phyloP scores from a whole-genome alignment of 257 asterid genomes.

The Plantago elongata region DNA sequence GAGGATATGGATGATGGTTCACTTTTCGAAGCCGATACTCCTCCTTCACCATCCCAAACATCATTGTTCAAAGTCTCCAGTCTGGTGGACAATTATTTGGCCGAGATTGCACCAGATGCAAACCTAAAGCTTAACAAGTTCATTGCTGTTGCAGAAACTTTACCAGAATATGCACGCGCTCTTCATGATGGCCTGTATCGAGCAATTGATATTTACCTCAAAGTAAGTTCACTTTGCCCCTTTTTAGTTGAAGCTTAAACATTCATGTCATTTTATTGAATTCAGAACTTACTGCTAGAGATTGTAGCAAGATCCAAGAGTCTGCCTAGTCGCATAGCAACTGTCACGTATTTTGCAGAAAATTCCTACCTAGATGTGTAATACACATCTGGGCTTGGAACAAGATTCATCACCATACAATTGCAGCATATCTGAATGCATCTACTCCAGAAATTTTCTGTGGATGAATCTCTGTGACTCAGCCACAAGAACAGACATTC shows the following conservation, averaged over 20 bases:
- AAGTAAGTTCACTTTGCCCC: constrained; percentile 40
- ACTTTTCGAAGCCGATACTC: constrained; percentile 61
- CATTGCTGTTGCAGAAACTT: constrained; percentile 65
- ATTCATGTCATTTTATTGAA: not conserved
- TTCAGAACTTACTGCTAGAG: not conserved
- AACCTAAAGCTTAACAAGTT: constrained; percentile 78
- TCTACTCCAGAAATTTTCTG: no score
- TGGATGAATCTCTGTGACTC: no score
- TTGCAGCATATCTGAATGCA: no score
- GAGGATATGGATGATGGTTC: constrained; percentile 78
- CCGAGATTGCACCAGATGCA: constrained; percentile 92
- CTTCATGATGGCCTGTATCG: constrained; percentile 77
- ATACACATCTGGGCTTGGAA: no score
- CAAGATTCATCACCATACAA: no score
- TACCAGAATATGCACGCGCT: constrained; percentile 78
- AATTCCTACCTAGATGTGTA: no score
- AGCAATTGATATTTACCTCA: constrained; percentile 91
- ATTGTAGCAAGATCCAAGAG: not conserved
- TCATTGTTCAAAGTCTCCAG: constrained; percentile 76
- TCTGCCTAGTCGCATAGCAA: no score
- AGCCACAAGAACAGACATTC: no score
- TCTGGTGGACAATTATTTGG: constrained; percentile 70
- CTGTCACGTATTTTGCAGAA: no score
- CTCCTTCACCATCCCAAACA: constrained; percentile 72
- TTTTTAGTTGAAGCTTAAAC: not conserved